A percentile compares a stretch with the other conserved stretches of the same genome.
Conservation (phyloP, 202 grass and related monocot species). For the Bolboschoenoplectus hybrid region DNA sequence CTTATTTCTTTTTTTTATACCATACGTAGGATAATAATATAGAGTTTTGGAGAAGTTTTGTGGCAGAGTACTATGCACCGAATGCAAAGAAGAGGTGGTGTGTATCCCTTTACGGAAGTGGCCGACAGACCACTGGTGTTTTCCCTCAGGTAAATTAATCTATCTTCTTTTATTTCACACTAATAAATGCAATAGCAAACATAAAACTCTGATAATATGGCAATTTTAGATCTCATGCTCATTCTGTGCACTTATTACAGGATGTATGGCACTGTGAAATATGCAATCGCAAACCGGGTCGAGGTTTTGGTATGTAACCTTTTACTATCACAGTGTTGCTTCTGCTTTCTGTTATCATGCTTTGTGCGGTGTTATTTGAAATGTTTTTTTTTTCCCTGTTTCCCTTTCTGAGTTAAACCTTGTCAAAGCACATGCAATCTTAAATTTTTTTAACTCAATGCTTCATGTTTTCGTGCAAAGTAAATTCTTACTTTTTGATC, state of each 20-base stretch:
- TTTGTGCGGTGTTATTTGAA: conserved; percentile 14
- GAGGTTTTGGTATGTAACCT: conserved; percentile 80
- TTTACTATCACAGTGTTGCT: conserved; percentile 29
- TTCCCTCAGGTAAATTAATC: conserved; percentile 76
- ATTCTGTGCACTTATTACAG: conserved; percentile 47
- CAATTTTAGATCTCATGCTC: background rate
- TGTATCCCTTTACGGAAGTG: conserved; percentile 93
- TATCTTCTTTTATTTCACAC: background rate
- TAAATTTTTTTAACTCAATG: background rate
- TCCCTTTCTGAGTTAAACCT: background rate
- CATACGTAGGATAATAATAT: conserved; percentile 87
- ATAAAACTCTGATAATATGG: conserved; percentile 19
- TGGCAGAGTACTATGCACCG: conserved; percentile 88
- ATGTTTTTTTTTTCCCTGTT: conserved; percentile 13
- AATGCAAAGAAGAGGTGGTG: conserved; percentile 98
- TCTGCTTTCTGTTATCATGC: background rate
- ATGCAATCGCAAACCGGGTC: conserved; percentile 87
- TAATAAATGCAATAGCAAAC: conserved; percentile 13
- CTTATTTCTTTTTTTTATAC: conserved; percentile 12
- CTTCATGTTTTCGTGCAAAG: background rate
- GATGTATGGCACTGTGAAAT: conserved; percentile 99
- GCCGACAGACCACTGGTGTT: conserved; percentile 96
- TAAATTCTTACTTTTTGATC: background rate
- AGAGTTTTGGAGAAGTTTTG: conserved; percentile 97
- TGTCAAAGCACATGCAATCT: background rate